A percentile compares a stretch with the other conserved stretches of the same genome.
phyloP scores from a whole-genome alignment of 2,329 filamentous ascomycete genomes.

The Cordyceps fumosorosea region DNA sequence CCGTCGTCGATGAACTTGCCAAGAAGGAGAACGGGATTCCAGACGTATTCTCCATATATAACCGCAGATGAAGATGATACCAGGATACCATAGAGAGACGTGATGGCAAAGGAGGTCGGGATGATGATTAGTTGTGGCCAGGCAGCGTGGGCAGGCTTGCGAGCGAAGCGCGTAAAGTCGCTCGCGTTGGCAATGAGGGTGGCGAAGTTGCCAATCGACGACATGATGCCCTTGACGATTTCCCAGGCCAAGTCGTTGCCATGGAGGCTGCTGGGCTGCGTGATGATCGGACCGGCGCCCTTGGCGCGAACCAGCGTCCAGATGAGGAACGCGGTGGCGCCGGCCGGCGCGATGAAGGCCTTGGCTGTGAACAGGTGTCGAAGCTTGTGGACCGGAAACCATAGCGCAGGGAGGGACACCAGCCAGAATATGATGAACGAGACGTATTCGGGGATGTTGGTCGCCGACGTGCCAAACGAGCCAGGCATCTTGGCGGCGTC shows the following conservation, averaged over 20 bases:
- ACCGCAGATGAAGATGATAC: slow-evolving; percentile 67
- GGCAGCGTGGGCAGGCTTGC: slow-evolving; percentile 66
- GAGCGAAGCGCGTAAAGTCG: slow-evolving; percentile 79
- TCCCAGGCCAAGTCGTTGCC: slow-evolving; percentile 73
- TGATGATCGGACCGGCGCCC: slow-evolving; percentile 76
- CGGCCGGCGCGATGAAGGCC: slow-evolving; percentile 72
- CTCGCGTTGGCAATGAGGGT: slow-evolving; percentile 78
- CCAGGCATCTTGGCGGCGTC: slow-evolving; percentile 56
- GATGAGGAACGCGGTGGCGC: slow-evolving; percentile 79
- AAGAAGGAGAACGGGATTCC: slow-evolving; percentile 66
- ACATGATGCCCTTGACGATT: slow-evolving; percentile 81
- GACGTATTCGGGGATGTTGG: slow-evolving; percentile 66
- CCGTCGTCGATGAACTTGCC: slow-evolving; percentile 63
- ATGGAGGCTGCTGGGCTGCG: slow-evolving; percentile 54
- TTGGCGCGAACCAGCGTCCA: slow-evolving; percentile 80
- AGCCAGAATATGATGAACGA: slow-evolving; percentile 88
- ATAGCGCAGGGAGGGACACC: slow-evolving; percentile 72
- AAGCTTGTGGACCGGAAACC: slow-evolving; percentile 84
- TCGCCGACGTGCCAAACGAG: slow-evolving; percentile 60
- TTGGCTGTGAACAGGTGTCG: slow-evolving; percentile 89
- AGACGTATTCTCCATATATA: slow-evolving; percentile 61
- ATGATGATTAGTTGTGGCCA: slow-evolving; percentile 76
- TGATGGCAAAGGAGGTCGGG: slow-evolving; percentile 65
- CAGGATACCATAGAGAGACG: slow-evolving; percentile 77
- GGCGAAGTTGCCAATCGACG: slow-evolving; percentile 82